These are phyloP conservation scores for Fraxinus sp. DNA, from an alignment of 305 asterid species.

Conservation along the genomic window DNA sequence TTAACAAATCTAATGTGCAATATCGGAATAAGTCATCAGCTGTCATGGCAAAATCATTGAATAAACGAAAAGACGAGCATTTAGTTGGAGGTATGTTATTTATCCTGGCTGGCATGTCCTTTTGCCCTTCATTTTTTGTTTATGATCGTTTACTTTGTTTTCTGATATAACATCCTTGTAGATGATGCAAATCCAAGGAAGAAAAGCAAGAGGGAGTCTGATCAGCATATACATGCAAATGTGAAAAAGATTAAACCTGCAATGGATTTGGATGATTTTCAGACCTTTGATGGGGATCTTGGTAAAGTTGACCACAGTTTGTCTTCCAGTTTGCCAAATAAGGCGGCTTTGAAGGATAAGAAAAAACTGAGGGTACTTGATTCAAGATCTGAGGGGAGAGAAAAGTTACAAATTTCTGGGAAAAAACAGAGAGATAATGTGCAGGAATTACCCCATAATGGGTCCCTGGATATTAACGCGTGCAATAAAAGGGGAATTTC, in stretches of 20 bases:
- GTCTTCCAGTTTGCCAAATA: constrained; percentile 35
- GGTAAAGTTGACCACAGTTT: constrained; percentile 28
- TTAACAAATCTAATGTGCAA: constrained; percentile 36
- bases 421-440: constrained; percentile 36
- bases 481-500: constrained; percentile 33
- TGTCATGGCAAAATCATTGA: constrained; percentile 34
- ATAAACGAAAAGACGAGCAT: constrained; percentile 49
- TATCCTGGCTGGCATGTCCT: constrained; percentile 27
- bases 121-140: constrained; percentile 17
- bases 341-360: constrained; percentile 35
- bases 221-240: constrained; percentile 40
- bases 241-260: constrained; percentile 42
- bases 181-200: constrained; percentile 57
- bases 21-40: constrained; percentile 37
- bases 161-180: constrained; percentile 41
- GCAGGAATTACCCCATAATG: constrained; percentile 42
- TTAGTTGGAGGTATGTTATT: constrained; percentile 50
- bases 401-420: constrained; percentile 36
- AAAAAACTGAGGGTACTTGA: constrained; percentile 40
- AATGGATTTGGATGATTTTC: constrained; percentile 29
- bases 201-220: constrained; percentile 49
- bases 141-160: constrained; percentile 27
- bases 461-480: constrained; percentile 27
- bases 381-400: constrained; percentile 34
- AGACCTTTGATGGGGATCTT: constrained; percentile 34